Base-by-base conservation (phyloP, 1,284 basidiomycete species). In the Anthracocystis setariae region DNA sequence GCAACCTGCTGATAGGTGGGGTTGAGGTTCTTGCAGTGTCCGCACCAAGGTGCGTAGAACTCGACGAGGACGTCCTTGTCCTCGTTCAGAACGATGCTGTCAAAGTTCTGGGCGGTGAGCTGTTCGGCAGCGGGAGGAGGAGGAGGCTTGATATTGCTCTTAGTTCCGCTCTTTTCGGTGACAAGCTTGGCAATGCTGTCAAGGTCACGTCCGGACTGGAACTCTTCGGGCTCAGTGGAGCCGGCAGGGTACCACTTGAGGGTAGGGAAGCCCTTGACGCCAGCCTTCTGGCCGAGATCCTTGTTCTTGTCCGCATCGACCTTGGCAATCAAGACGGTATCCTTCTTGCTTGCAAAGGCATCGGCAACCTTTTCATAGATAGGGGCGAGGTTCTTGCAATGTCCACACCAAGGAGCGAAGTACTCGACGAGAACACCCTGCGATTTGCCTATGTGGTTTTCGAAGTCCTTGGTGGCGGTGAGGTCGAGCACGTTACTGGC, bases 51-150 rank as follows among this genome's bases (percentile, higher is more conserved):
- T 53, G 95, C 96, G 82, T 93, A 98, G 60, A 83, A 94, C 85
- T 98, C 96, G 78, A 97, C 87, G 76, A 99, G 94, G 75, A 98
- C 90, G 83, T 98, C 95, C 86, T 97, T 97, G 70, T 54, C 63
- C 46, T 94, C 90, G 82, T 96, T 91, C 68, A 89, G 89, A 37
- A 93, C 90, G 55, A 95, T 86, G 63, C 80, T 64, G 9, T 98
- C 92, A 79, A 97, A 98, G 78, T 91, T 90, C 78, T 87, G 86
- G 18, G 85, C 82, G 79, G 91, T 90, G 58, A 95, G 86, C 73
- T 92, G 85, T 38, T 88, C 83, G 35, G 89, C 90, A 33, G 88
- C 88, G 5, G 91, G 89, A 1, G 91, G 90, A 18, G 93, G 88
- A 20, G 92, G 92, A 7, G 90, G 88, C 83, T 92, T 93, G 80